Base-by-base conservation (phyloP, 75 land plant species). In the Cryptomeria japonica region DNA sequence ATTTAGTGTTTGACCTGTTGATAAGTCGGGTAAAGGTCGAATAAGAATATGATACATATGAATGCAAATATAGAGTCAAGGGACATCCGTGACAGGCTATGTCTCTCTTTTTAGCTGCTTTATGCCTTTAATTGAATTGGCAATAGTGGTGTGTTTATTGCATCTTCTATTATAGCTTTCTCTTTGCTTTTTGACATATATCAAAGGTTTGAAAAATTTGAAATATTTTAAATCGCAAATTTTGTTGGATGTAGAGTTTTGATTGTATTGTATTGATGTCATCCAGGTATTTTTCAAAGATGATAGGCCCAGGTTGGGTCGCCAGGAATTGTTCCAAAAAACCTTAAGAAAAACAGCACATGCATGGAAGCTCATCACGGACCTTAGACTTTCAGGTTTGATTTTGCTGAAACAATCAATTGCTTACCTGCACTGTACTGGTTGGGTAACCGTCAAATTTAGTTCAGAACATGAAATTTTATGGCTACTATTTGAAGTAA, bases 321-420 rank as follows among this genome's bases (percentile, higher is more conserved):
- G 99, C 51, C 94, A 93, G 82, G 99, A 96, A 22, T 87, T 98
- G 88, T 97, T 94, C 86, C 97, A 90, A 75, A 92, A 94, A 73
- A 94, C 98, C 22, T 84, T 97, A 61, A 93, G 90, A 25, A 98
- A 98, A 91, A 93, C 99, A 31, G 91, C 93, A 72, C 93, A 98
- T 95, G 99, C 95, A n/a, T 98, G 99, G 99, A 95, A 93, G 79
- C 87, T 92, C 41, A 96, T 98, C 42, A 87, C 83, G 80, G 95
- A 96, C 83, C 94, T 95, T 49, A 92, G 92, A 68, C 93, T 98
- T 46, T 90, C 95, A 82, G 99, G 99, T 96, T 89, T 36, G 53
- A 83, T 44, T 87, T 84, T 38, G 37, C 37, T 32, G 15, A 75
- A 34, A 34, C 77, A 12, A 75, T 34, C 14, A 75, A 75, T 14